Base-by-base conservation (phyloP, 2,329 filamentous ascomycete species). In the Alternaria longipes region DNA sequence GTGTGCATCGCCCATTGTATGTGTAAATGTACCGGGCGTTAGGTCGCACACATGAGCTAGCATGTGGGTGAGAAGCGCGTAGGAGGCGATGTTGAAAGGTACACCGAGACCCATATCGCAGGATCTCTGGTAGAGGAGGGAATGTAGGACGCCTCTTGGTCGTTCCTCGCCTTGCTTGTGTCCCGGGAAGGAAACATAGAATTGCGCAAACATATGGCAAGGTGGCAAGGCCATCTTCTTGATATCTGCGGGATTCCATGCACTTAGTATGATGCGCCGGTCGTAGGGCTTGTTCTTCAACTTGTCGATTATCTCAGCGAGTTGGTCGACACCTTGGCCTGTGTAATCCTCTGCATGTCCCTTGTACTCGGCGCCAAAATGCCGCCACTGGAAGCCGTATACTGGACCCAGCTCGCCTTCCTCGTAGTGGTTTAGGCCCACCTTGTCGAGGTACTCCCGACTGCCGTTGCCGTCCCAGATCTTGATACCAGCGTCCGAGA, bases 391-490 rank as follows among this genome's bases (percentile, higher is more conserved):
- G 82, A 99, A 99, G 2, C 95, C 95, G 77, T 99, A 99, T 0
- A 98, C 94, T 30, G 95, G 95, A 0, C 95, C 95, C 0, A 99
- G 84, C 74, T 99, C 95, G 66, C 95, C 95, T 20, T 90, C 91
- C 54, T 88, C 92, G 61, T 94, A 92, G 76, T 97, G 89, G 0
- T 85, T 84, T 7, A 98, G 86, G 0, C 94, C 94, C 1, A 95
- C 86, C 64, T 84, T 89, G 82, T 99, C 94, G 38, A 99, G 91
- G 78, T 91, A 98, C 74, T 89, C 91, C 71, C 95, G 91, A 47
- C 90, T 93, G 44, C 94, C 95, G 77, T 99, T 99, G 72, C 94
- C 94, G 77, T 99, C 95, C 95, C 95, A 99, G 78, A 99, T 99
- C 81, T 96, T 96, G 73, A 99, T 89, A 30, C 93, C 93, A 2